Evolutionary conservation across 129 eudicot species (phyloP).

Genomic region (Chrysanthemum seticuspe): DNA sequence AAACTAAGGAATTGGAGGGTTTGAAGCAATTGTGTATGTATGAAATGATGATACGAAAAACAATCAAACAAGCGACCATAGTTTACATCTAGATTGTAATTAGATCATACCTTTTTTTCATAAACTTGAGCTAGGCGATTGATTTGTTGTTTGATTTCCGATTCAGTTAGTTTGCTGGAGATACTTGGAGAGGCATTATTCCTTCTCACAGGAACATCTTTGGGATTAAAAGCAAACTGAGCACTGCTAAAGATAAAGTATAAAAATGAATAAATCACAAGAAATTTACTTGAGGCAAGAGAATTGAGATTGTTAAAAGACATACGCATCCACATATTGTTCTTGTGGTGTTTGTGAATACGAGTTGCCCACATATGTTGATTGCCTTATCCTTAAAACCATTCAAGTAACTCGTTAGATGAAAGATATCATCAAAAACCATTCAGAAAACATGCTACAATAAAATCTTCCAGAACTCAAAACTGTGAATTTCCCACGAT

Average conservation of each 20-base stretch:
- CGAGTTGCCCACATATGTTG: conserved; percentile 42
- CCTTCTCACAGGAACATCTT: conserved; percentile 49
- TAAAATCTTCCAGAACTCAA: neutral
- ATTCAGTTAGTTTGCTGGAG: conserved; percentile 52
- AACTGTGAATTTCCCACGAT: conserved; percentile 6
- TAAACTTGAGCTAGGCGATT: conserved; percentile 58
- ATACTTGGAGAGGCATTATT: conserved; percentile 34
- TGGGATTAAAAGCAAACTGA: conserved; percentile 78
- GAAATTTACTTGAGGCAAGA: neutral
- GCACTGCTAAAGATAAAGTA: conserved; percentile 38
- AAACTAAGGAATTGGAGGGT: neutral
- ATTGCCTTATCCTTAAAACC: conserved; percentile 44
- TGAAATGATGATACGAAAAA: neutral
- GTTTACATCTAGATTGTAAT: neutral
- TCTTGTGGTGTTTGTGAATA: conserved; percentile 46
- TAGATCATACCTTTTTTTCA: conserved; percentile 61
- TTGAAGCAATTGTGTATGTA: neutral
- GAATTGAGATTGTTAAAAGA: conserved; percentile 5
- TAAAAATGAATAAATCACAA: neutral
- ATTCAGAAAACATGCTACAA: neutral
- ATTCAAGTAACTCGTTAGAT: neutral
- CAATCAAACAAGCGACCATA: neutral
- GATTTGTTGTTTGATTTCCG: conserved; percentile 71
- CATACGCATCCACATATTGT: conserved; percentile 65
- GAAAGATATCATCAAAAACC: neutral